Evolutionary conservation across 345 rosid species (phyloP).

Genomic region (Aethionema arabicum): DNA sequence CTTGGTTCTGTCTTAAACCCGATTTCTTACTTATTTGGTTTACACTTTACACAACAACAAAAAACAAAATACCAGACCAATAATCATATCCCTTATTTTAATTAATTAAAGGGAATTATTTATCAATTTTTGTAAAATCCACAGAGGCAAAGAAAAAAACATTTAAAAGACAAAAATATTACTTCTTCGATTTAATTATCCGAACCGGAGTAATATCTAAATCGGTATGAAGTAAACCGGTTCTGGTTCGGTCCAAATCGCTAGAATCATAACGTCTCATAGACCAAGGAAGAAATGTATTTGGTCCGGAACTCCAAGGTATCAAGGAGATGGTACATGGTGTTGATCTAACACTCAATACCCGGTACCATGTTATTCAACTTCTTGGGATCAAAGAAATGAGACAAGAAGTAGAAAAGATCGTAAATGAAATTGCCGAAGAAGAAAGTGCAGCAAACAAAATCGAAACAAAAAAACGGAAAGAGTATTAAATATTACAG

Average conservation of each 20-base stretch:
- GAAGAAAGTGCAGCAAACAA: constrained; percentile 19
- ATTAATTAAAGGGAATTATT: no score
- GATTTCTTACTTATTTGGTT: constrained; percentile 8
- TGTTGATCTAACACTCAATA: no score
- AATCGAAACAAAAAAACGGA: no score
- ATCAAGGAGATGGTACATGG: no score
- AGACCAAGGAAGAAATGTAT: constrained; percentile 29
- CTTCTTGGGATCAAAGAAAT: constrained; percentile 39
- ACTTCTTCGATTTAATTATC: no score
- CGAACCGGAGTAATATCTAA: no score
- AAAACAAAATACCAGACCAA: not conserved
- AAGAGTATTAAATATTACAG: no score
- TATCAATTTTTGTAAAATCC: no score
- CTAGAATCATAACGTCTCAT: constrained; percentile 14
- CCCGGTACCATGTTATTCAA: no score
- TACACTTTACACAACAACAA: no score
- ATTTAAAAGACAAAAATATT: no score
- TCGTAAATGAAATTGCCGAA: constrained; percentile 50
- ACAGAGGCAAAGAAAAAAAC: not conserved
- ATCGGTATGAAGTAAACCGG: not conserved
- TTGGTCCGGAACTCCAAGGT: no score
- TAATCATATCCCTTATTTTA: not conserved
- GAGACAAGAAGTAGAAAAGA: constrained; percentile 62
- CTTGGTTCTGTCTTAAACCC: constrained; percentile 31
- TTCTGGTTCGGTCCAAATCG: constrained; percentile 30